Base-by-base conservation (phyloP, 2,329 filamentous ascomycete genomes). In the Sclerotinia spermophila region DNA sequence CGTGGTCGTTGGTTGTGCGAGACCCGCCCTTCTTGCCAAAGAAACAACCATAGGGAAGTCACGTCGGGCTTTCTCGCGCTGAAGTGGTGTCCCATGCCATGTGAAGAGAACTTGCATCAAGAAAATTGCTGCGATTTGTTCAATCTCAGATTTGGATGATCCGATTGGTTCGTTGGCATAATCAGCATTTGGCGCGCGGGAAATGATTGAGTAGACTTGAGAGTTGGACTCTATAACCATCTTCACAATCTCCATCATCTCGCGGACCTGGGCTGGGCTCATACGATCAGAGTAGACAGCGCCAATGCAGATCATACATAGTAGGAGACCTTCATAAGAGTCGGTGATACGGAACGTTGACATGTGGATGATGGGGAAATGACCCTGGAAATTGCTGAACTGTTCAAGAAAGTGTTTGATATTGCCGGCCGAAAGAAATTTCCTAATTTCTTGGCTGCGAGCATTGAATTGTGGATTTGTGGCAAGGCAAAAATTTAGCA, bases 351-450 rank as follows among this genome's bases (percentile, higher is more conserved):
- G 86, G 80, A 93, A 92, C 13, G 90, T 91, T 48, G 90, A 86
- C 79, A 90, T 85, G 77, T 94, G 90, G 67, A 93, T 84, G 74
- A 92, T 85, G 30, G 90, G 88, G 82, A 92, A 92, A 79, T 94
- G 91, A 72, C 87, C 85, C 79, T 92, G 89, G 79, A 90, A 93
- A 79, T 92, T 89, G 72, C 86, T 88, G 82, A 91, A 93, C 77
- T 89, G 85, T 76, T 89, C 86, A 79, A 92, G 84, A 78, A 92
- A 92, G 77, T 89, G 86, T 82, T 88, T 89, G 78, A 92, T 84
- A 79, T 91, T 91, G 75, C 90, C 86, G 72, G 87, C 84, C 64
- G 88, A 88, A 76, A 92, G 86, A 77, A 88, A 89, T 71, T 79
- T 79, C 74, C 77, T 81, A 81, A 87, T 83, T 73, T 79, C 80